Percentiles rank a stretch among this genome's conserved stretches.
Evolutionary conservation across 192 early-diverging fungal genomes (phyloP).

Genomic region (Linnemannia exigua): DNA sequence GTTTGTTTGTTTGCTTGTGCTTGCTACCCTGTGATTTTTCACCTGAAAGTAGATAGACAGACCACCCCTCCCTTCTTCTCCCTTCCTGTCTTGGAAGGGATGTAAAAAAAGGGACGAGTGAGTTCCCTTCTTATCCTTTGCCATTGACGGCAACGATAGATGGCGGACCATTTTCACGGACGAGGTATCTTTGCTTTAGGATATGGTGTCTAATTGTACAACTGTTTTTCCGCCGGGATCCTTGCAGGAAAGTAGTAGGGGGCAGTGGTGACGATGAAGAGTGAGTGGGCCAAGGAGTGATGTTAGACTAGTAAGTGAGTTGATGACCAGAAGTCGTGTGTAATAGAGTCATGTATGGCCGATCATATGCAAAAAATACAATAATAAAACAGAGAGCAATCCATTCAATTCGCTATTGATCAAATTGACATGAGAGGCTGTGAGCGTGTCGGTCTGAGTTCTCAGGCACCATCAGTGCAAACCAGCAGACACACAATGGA

Average conservation of each 20-base stretch:
- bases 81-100: neutral
- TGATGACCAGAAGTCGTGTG: no score
- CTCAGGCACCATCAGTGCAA: neutral
- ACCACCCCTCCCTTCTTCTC: neutral
- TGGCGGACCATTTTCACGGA: no score
- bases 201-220: no score
- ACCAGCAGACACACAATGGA: neutral
- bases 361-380: no score
- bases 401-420: neutral
- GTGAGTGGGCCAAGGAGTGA: no score
- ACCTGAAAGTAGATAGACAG: constrained; percentile 27
- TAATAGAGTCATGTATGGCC: no score
- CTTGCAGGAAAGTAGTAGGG: no score
- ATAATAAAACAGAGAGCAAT: neutral
- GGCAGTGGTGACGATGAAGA: no score
- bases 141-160: no score
- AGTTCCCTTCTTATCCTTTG: neutral
- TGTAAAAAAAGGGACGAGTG: neutral
- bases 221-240: no score
- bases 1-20: neutral
- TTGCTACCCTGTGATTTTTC: constrained; percentile 35
- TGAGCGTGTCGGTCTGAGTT: constrained; percentile 7
- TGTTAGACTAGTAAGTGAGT: no score
- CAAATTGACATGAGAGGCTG: neutral
- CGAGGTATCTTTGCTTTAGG: no score